These are phyloP conservation scores for Royoungia palumana DNA, from an alignment of 768 basidiomycete genomes.

Conservation along the genomic window DNA sequence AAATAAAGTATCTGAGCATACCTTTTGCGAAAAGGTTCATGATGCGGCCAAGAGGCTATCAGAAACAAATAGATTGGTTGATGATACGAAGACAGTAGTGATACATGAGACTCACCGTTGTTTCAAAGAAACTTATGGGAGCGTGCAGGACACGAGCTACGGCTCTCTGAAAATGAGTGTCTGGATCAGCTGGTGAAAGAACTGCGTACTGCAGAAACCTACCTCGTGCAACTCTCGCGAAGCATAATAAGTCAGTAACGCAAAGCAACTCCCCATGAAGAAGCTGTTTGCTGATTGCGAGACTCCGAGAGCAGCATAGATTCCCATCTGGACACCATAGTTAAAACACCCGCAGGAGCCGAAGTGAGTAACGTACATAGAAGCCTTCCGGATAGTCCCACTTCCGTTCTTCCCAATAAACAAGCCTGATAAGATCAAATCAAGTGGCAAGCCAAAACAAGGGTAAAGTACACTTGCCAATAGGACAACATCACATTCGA, in stretches of 20 bases:
- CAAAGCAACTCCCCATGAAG: conserved; percentile 61
- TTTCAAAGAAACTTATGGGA: conserved; percentile 90
- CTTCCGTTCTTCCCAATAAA: conserved; percentile 62
- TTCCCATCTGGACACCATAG: conserved; percentile 58
- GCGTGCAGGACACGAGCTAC: conserved; percentile 74
- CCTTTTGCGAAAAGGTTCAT: conserved; percentile 90
- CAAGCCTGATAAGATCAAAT: conserved; percentile 47
- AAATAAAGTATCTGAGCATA: conserved; percentile 15
- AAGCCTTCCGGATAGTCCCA: conserved; percentile 64
- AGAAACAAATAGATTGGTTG: background rate
- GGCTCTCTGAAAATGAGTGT: conserved; percentile 41
- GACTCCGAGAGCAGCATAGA: conserved; percentile 73
- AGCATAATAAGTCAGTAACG: conserved; percentile 72
- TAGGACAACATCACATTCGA: conserved; percentile 69
- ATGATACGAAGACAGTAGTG: no score
- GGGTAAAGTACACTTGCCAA: conserved; percentile 46
- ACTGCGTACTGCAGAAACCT: conserved; percentile 8
- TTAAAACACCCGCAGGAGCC: conserved; percentile 28
- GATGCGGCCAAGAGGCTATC: conserved; percentile 75
- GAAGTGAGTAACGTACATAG: conserved; percentile 49
- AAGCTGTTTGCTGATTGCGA: conserved; percentile 67
- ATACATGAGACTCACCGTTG: conserved; percentile 48
- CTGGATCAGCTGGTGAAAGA: background rate
- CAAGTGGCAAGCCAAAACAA: background rate
- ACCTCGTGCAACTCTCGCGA: conserved; percentile 66